Conservation (phyloP, 208 protist species). For the Crithidia mellificae region DNA sequence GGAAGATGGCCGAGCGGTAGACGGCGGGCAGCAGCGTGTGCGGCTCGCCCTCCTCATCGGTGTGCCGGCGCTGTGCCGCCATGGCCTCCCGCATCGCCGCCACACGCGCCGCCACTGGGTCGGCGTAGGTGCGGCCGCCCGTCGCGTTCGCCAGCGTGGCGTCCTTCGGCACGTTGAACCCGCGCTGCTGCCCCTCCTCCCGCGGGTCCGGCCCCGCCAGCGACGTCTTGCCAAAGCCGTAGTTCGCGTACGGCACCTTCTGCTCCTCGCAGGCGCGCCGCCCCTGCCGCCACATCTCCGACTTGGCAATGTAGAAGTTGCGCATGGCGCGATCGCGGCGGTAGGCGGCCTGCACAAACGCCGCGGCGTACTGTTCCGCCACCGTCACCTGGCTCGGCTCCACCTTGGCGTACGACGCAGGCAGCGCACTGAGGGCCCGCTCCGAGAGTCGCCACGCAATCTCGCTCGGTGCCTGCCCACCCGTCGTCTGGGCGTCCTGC, state of each 20-base stretch:
- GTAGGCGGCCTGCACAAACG: constrained; percentile 85
- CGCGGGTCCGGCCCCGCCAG: constrained; percentile 62
- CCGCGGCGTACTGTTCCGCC: constrained; percentile 81
- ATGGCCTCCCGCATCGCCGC: constrained; percentile 27
- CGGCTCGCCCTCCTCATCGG: constrained; percentile 22
- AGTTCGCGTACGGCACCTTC: constrained; percentile 56
- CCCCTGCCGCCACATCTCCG: constrained; percentile 61
- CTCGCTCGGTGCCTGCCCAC: constrained; percentile 51
- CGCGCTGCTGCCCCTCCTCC: constrained; percentile 51
- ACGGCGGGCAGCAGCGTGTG: constrained; percentile 57
- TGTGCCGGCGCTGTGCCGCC: constrained; percentile 14
- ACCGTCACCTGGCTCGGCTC: constrained; percentile 41
- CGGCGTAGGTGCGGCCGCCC: constrained; percentile 21
- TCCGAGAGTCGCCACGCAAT: constrained; percentile 75
- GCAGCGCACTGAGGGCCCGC: constrained; percentile 41
- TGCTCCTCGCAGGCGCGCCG: constrained; percentile 61
- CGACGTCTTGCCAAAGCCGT: constrained; percentile 61
- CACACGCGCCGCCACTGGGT: constrained; percentile 33
- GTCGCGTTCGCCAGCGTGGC: constrained; percentile 22
- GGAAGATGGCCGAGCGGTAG: constrained; percentile 77
- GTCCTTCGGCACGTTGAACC: constrained; percentile 51
- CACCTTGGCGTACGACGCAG: constrained; percentile 24
- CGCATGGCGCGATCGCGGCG: constrained; percentile 71
- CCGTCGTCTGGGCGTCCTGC: constrained; percentile 37
- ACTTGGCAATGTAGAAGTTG: constrained; percentile 45